Conservation (phyloP, 371 early-diverging fungal genomes). For the Catenaria anguillulae region DNA sequence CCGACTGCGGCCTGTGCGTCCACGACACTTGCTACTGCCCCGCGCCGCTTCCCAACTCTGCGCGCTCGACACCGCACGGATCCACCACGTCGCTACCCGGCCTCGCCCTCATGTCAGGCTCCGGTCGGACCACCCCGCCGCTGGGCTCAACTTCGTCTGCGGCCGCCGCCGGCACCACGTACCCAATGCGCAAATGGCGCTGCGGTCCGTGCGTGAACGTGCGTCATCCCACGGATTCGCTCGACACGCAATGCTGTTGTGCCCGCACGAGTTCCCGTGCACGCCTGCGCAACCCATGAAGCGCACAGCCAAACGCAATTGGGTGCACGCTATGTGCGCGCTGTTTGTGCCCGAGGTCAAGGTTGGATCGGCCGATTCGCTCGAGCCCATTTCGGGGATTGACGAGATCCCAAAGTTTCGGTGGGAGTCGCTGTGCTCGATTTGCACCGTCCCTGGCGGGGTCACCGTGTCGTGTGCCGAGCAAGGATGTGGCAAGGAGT, state of each 20-base stretch:
- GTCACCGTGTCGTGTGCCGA: too few species aligned
- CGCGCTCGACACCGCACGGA: too few species aligned
- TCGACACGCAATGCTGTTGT: conserved; percentile 2
- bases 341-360: conserved; percentile 3
- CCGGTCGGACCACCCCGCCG: too few species aligned
- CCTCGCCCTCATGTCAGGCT: too few species aligned
- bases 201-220: conserved; percentile 4
- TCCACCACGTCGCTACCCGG: too few species aligned
- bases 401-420: background rate
- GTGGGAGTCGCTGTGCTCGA: too few species aligned
- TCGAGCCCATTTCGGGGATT: background rate
- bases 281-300: background rate
- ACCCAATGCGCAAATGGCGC: background rate
- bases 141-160: too few species aligned
- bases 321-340: conserved; percentile 8
- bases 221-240: conserved; percentile 3
- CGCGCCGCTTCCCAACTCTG: too few species aligned
- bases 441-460: too few species aligned
- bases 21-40: too few species aligned
- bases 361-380: background rate
- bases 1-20: conserved; percentile 6
- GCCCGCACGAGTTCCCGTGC: background rate
- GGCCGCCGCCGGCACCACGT: too few species aligned
- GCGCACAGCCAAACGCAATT: conserved; percentile 3
- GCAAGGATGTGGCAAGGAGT: too few species aligned